Evolutionary conservation across 192 early-diverging fungal species (phyloP).

Genomic region (Coemansia javaensis): DNA sequence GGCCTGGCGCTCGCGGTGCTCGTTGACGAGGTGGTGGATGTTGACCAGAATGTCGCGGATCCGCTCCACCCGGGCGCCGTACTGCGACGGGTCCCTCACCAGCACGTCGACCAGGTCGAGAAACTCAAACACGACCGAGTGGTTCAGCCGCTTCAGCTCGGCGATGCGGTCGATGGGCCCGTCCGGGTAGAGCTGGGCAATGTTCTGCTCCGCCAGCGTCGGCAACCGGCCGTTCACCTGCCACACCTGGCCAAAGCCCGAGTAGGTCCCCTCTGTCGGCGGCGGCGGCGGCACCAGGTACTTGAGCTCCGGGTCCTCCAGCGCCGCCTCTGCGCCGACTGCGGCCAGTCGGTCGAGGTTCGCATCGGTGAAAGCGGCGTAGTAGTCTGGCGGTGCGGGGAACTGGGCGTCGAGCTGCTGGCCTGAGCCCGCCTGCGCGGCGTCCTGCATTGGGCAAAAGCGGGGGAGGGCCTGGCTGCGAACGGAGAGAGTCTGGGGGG

Average conservation of each 20-base stretch:
- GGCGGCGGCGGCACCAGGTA: constrained; percentile 58
- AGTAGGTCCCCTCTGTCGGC: constrained; percentile 52
- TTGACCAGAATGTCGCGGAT: constrained; percentile 70
- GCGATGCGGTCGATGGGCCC: constrained; percentile 60
- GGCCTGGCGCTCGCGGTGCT: constrained; percentile 76
- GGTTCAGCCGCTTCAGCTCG: constrained; percentile 63
- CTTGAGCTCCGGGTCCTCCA: constrained; percentile 40
- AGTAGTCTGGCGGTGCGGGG: constrained; percentile 68
- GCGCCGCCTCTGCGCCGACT: not conserved
- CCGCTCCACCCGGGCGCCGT: constrained; percentile 56
- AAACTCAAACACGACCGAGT: constrained; percentile 61
- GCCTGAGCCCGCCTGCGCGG: constrained; percentile 7
- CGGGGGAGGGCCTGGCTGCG: too few relatives aligned
- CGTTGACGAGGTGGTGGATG: constrained; percentile 80
- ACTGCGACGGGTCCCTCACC: constrained; percentile 54
- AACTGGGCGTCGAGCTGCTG: constrained; percentile 52
- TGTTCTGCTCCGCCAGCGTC: constrained; percentile 57
- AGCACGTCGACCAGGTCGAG: constrained; percentile 65
- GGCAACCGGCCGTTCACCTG: constrained; percentile 57
- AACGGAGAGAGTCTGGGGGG: not conserved
- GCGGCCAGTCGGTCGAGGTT: constrained; percentile 48
- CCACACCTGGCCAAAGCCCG: constrained; percentile 67
- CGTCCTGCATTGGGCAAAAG: constrained; percentile 14
- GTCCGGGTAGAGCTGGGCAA: constrained; percentile 62
- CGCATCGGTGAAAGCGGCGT: constrained; percentile 56